phyloP scores from a whole-genome alignment of 2,329 filamentous ascomycete genomes.

The Cercospora berteroae region DNA sequence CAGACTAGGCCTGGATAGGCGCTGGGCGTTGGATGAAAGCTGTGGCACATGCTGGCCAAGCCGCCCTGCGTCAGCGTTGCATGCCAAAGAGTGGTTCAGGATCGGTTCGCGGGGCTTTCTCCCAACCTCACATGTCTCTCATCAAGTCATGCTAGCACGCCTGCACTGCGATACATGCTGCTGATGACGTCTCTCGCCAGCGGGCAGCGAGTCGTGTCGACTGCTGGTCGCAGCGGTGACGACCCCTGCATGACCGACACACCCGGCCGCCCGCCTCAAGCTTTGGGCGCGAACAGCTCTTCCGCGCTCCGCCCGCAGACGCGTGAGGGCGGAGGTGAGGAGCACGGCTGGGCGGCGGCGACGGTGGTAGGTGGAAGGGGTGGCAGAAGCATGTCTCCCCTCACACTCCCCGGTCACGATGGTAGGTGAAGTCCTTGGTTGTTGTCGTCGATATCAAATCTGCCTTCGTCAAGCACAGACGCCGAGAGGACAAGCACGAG shows the following conservation, averaged over 20 bases:
- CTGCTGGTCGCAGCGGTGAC: neutral
- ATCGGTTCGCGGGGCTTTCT: neutral
- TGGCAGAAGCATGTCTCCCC: neutral
- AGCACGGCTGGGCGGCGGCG: neutral
- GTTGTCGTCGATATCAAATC: slow-evolving; percentile 3
- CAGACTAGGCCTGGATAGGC: neutral
- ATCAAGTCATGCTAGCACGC: neutral
- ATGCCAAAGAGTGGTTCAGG: neutral
- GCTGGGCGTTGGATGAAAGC: neutral
- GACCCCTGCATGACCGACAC: slow-evolving; percentile 3
- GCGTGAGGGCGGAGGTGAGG: neutral
- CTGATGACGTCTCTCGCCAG: neutral
- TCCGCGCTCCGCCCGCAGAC: neutral
- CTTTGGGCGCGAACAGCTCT: slow-evolving; percentile 5
- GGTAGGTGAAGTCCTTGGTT: neutral
- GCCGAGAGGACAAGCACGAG: neutral
- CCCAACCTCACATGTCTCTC: slow-evolving; percentile 1
- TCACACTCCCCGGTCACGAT: neutral
- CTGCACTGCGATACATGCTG: neutral
- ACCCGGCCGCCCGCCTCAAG: slow-evolving; percentile 4
- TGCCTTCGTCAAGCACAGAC: slow-evolving; percentile 5
- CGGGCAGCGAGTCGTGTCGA: neutral
- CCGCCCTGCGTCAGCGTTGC: neutral
- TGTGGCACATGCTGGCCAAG: neutral
- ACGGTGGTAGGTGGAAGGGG: neutral